Conservation (phyloP, 441 rosid genomes). For the Syzygium malaccense region DNA sequence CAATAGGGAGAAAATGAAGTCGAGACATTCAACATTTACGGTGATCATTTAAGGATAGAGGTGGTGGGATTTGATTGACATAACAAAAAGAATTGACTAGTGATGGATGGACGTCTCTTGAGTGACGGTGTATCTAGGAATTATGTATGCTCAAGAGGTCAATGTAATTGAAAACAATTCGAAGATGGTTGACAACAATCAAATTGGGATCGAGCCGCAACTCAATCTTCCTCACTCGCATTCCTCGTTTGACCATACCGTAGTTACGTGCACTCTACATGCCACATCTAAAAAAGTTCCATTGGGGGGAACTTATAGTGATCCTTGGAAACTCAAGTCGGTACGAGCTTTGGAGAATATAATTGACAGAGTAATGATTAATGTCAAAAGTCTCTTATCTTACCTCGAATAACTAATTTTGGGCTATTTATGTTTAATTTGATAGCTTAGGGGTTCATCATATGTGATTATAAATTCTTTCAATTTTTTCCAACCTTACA, state of each 20-base stretch:
- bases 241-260: not conserved
- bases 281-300: not conserved
- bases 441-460: not conserved
- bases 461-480: not conserved
- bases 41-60: not conserved
- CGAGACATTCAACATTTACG: not conserved
- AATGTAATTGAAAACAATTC: not conserved
- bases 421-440: not conserved
- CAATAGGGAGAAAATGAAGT: not conserved
- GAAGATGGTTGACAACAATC: not conserved
- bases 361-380: not conserved
- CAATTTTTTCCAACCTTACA: not conserved
- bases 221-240: not conserved
- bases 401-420: not conserved
- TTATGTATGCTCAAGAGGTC: not conserved
- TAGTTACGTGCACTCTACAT: not conserved
- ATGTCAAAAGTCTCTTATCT: not conserved
- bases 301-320: not conserved
- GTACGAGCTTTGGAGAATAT: not conserved
- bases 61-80: not conserved
- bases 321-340: not conserved
- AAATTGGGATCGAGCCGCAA: not conserved
- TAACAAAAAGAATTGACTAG: not conserved
- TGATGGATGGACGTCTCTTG: not conserved
- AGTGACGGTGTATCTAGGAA: not conserved